These are phyloP conservation scores for Elongisporangium anandrum DNA, from an alignment of 352 stramenopile genomes.

Conservation along the genomic window DNA sequence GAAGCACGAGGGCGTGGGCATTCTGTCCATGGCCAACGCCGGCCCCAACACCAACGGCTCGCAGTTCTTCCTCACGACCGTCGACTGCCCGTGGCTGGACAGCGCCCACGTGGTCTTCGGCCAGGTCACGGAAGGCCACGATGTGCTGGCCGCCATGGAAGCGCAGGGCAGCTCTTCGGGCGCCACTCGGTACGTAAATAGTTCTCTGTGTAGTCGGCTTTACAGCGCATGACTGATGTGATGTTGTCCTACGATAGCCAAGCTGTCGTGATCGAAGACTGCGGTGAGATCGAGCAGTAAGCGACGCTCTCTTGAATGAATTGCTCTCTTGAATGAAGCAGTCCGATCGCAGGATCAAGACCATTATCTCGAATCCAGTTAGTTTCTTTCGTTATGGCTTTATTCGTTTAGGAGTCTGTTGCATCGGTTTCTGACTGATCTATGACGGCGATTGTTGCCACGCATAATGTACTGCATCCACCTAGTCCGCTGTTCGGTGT, in stretches of 20 bases:
- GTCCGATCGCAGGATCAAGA: background rate
- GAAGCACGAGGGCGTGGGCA: conserved; percentile 85
- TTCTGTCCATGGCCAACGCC: conserved; percentile 97
- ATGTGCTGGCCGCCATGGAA: conserved; percentile 97
- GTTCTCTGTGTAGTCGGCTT: no score
- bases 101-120: conserved; percentile 92
- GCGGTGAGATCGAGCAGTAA: conserved; percentile 87
- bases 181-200: conserved; percentile 72
- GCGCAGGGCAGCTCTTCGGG: conserved; percentile 89
- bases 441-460: background rate
- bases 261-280: conserved; percentile 94
- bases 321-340: background rate
- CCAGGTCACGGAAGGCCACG: conserved; percentile 88
- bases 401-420: background rate
- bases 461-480: background rate
- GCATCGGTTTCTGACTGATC: background rate
- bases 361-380: background rate
- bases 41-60: conserved; percentile 97
- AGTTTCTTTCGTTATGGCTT: background rate
- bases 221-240: conserved; percentile 1
- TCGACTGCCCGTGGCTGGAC: conserved; percentile 90
- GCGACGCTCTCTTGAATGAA: no score
- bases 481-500: background rate
- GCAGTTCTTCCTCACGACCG: conserved; percentile 97
- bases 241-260: conserved; percentile 19